Conservation (phyloP, 495 filamentous ascomycete genomes). For the Aspergillus cavernicola region DNA sequence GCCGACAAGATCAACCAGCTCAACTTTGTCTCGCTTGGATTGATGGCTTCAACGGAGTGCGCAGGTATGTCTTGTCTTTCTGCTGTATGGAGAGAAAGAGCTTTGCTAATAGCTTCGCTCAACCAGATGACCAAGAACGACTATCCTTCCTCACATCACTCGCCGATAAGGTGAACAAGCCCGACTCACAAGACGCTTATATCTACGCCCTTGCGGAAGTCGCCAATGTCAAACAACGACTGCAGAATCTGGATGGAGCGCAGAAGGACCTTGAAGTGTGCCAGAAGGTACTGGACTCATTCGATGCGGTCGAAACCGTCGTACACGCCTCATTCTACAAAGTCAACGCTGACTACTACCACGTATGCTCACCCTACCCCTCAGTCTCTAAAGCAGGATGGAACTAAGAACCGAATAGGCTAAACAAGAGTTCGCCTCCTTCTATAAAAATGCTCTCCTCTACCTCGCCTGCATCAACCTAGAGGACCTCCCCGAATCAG, state of each 20-base stretch:
- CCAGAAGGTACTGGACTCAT: conserved; percentile 81
- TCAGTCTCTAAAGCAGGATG: not conserved
- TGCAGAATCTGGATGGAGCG: conserved; percentile 70
- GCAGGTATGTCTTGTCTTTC: conserved; percentile 54
- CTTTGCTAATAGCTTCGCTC: not conserved
- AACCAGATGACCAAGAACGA: conserved; percentile 78
- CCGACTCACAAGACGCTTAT: conserved; percentile 91
- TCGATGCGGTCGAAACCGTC: conserved; percentile 92
- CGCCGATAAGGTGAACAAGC: conserved; percentile 82
- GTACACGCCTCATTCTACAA: conserved; percentile 97
- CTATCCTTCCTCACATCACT: conserved; percentile 81
- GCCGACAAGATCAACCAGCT: conserved; percentile 98
- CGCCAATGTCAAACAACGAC: conserved; percentile 79
- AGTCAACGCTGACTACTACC: conserved; percentile 91
- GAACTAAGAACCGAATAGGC: conserved; percentile 37
- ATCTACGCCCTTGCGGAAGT: conserved; percentile 90
- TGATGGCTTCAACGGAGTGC: conserved; percentile 83
- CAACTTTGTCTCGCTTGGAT: conserved; percentile 85
- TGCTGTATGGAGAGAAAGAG: not conserved
- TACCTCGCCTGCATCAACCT: conserved; percentile 97
- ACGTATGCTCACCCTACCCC: conserved; percentile 42
- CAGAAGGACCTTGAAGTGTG: conserved; percentile 82
- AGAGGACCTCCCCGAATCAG: conserved; percentile 61
- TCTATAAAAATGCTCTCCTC: conserved; percentile 95
- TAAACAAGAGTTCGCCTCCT: conserved; percentile 86